A percentile compares a stretch with the other conserved stretches of the same genome.
These are phyloP conservation scores for Stachybotrys echinatus DNA, from an alignment of 2,329 filamentous ascomycete species.

Conservation along the genomic window DNA sequence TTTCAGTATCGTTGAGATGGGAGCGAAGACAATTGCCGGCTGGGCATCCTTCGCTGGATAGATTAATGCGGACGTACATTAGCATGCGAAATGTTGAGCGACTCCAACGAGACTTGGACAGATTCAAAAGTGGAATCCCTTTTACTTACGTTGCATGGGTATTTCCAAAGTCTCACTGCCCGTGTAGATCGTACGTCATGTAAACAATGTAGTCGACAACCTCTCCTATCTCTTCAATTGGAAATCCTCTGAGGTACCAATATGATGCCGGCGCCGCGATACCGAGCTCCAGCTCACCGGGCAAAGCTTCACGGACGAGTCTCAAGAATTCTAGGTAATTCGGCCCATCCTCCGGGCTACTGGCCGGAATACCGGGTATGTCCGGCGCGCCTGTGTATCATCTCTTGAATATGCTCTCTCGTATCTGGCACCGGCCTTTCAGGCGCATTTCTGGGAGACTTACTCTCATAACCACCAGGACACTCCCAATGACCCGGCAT, in stretches of 20 bases:
- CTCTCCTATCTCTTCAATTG: neutral
- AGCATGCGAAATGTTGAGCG: conserved; percentile 7
- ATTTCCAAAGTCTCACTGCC: conserved; percentile 24
- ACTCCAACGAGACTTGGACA: too few relatives aligned
- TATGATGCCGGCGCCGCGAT: conserved; percentile 1
- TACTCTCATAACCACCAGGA: neutral
- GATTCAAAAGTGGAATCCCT: conserved; percentile 6
- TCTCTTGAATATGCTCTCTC: too few relatives aligned
- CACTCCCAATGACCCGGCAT: neutral
- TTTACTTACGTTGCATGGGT: neutral
- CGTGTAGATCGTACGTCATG: neutral
- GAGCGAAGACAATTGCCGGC: conserved; percentile 27
- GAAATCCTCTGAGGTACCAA: neutral
- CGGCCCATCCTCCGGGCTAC: neutral
- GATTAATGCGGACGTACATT: neutral
- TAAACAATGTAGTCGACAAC: neutral
- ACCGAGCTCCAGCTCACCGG: conserved; percentile 15
- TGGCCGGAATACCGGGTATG: neutral
- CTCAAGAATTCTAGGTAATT: neutral
- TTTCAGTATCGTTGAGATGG: conserved; percentile 31
- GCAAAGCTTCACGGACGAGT: conserved; percentile 1
- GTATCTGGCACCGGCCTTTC: too few relatives aligned
- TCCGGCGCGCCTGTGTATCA: neutral
- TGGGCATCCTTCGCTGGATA: conserved; percentile 16
- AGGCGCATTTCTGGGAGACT: neutral